These are phyloP conservation scores for Omphalotus guepiniiformis DNA, from an alignment of 768 basidiomycete species.

Conservation along the genomic window DNA sequence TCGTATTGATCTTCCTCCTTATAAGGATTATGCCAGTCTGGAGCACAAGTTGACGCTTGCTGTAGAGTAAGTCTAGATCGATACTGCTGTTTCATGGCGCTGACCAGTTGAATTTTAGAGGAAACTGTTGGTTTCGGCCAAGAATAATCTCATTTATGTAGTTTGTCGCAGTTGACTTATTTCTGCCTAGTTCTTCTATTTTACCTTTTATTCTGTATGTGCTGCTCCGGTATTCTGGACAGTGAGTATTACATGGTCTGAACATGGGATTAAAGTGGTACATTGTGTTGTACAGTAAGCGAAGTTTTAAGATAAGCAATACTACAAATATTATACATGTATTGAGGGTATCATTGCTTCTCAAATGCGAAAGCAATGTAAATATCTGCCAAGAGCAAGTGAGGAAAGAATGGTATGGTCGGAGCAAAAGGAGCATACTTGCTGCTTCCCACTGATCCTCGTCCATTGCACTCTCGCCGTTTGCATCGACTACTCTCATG, in stretches of 20 bases:
- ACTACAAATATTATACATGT: slow-evolving; percentile 8
- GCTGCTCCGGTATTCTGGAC: too few species aligned
- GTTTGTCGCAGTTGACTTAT: not conserved
- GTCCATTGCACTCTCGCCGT: slow-evolving; percentile 89
- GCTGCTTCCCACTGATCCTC: slow-evolving; percentile 98
- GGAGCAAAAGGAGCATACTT: slow-evolving; percentile 44
- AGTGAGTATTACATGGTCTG: not conserved
- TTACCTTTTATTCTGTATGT: not conserved
- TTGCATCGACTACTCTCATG: slow-evolving; percentile 88
- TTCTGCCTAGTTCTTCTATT: not conserved
- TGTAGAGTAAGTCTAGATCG: slow-evolving; percentile 71
- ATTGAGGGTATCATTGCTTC: slow-evolving; percentile 34
- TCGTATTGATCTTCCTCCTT: slow-evolving; percentile 94
- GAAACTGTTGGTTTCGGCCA: slow-evolving; percentile 95
- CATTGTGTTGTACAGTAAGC: too few species aligned
- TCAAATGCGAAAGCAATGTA: slow-evolving; percentile 93
- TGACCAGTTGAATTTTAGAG: slow-evolving; percentile 34
- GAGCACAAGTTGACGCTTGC: slow-evolving; percentile 95
- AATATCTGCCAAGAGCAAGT: slow-evolving; percentile 52
- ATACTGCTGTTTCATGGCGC: slow-evolving; percentile 11
- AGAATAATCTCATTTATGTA: slow-evolving; percentile 43
- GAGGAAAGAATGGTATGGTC: slow-evolving; percentile 1
- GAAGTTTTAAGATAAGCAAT: too few species aligned
- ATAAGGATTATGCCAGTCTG: slow-evolving; percentile 90
- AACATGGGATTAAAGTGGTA: slow-evolving; percentile 5